A percentile compares a stretch with the other conserved stretches of the same genome.
These are phyloP conservation scores for Quercus robur DNA, from an alignment of 306 rosid genomes.

Conservation along the genomic window DNA sequence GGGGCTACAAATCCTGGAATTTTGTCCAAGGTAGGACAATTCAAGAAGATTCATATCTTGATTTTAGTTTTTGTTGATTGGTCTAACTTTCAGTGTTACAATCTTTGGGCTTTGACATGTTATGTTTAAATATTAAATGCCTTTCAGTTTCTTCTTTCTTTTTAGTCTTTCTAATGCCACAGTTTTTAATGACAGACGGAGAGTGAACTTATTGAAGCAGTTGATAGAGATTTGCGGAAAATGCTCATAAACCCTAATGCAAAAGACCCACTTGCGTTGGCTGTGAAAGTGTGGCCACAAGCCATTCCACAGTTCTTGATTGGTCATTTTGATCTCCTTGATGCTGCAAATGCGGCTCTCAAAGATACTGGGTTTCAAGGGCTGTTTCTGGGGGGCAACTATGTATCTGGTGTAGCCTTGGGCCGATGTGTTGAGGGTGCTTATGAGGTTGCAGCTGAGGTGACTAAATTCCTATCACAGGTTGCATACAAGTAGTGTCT, in stretches of 20 bases:
- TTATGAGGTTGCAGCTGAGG: conserved; percentile 76
- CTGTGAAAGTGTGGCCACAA: conserved; percentile 87
- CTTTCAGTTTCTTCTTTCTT: neutral
- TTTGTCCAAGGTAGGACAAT: conserved; percentile 62
- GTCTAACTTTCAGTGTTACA: neutral
- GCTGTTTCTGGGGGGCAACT: conserved; percentile 87
- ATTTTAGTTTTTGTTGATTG: neutral
- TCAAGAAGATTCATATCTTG: conserved; percentile 15
- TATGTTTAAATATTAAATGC: neutral
- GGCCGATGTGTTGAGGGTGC: conserved; percentile 98
- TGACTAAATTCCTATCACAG: conserved; percentile 57
- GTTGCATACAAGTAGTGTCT: conserved; percentile 45
- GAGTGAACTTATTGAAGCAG: conserved; percentile 72
- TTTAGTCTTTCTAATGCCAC: conserved; percentile 14
- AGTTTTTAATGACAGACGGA: conserved; percentile 51
- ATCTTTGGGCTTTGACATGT: neutral
- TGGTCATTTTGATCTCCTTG: conserved; percentile 86
- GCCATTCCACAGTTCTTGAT: conserved; percentile 94
- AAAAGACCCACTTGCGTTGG: conserved; percentile 58
- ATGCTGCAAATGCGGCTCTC: conserved; percentile 65
- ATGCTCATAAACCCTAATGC: conserved; percentile 71
- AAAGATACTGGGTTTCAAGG: conserved; percentile 62
- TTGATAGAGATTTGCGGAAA: conserved; percentile 83
- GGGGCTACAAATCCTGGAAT: conserved; percentile 91
- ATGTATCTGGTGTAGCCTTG: conserved; percentile 89